These are phyloP conservation scores for Colletotrichum tamarilloi DNA, from an alignment of 2,329 filamentous ascomycete species.

Conservation along the genomic window DNA sequence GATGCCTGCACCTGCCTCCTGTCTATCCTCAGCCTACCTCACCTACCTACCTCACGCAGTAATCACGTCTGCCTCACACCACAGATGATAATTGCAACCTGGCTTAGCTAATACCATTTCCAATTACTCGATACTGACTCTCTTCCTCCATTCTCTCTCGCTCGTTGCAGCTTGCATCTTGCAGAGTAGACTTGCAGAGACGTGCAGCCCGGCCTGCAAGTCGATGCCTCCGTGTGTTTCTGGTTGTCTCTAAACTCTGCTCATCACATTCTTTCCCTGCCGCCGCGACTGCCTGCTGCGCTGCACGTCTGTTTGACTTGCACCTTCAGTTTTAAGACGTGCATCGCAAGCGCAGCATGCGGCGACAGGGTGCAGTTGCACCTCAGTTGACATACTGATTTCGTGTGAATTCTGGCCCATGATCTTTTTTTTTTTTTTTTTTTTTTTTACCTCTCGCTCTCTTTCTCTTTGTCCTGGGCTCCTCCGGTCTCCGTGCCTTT, in stretches of 20 bases:
- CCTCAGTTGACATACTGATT: constrained; percentile 1
- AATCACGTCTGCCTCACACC: background rate
- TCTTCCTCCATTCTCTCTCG: constrained; percentile 4
- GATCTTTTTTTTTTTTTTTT: background rate
- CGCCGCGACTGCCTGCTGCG: background rate
- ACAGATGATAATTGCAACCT: background rate
- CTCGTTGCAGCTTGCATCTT: background rate
- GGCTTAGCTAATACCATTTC: background rate
- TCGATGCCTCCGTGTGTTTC: constrained; percentile 19
- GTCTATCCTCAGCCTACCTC: background rate
- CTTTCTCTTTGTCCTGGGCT: background rate
- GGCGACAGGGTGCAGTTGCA: constrained; percentile 19
- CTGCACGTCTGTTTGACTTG: constrained; percentile 35
- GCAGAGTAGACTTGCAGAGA: background rate
- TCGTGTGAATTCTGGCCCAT: constrained; percentile 13
- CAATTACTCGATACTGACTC: background rate
- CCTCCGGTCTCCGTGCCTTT: background rate
- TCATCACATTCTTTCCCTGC: constrained; percentile 24
- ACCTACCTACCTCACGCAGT: background rate
- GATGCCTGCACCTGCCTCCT: constrained; percentile 16
- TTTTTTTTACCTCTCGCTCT: no score
- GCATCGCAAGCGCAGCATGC: constrained; percentile 31
- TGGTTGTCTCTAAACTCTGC: constrained; percentile 12
- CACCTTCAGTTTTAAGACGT: constrained; percentile 26
- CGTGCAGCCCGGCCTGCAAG: background rate